phyloP scores from a whole-genome alignment of 2,329 filamentous ascomycete genomes.

The Cladosporium phlei region DNA sequence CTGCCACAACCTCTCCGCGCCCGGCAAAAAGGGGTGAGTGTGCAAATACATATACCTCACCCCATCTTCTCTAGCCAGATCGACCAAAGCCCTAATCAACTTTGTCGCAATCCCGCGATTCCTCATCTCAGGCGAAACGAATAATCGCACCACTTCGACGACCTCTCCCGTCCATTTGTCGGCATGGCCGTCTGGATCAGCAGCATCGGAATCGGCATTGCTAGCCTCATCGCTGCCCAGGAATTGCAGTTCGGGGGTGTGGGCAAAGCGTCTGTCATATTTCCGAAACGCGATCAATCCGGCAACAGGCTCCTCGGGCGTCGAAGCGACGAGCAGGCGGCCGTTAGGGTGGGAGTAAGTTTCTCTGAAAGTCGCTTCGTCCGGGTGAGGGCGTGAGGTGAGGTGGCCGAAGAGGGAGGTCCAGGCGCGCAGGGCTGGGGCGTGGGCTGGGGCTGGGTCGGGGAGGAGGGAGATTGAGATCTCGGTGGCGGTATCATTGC shows the following conservation, averaged over 20 bases:
- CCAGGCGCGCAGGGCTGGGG: conserved; percentile 5
- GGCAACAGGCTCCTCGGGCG: not conserved
- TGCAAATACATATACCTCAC: conserved; percentile 7
- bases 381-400: conserved; percentile 4
- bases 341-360: conserved; percentile 8
- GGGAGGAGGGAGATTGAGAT: conserved; percentile 1
- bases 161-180: too few species aligned
- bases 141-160: conserved; percentile 4
- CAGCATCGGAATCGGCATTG: too few species aligned
- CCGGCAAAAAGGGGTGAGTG: conserved; percentile 7
- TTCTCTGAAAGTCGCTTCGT: not conserved
- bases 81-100: conserved; percentile 1
- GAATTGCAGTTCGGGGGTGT: not conserved
- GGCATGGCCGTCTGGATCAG: not conserved
- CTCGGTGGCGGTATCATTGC: not conserved
- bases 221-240: too few species aligned
- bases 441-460: conserved; percentile 1
- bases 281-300: conserved; percentile 5
- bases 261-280: conserved; percentile 2
- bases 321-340: conserved; percentile 8
- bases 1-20: conserved; percentile 5
- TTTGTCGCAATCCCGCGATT: conserved; percentile 1
- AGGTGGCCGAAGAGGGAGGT: conserved; percentile 1
- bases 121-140: not conserved
- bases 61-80: conserved; percentile 2